These are phyloP conservation scores for Dichotomocladium elegans DNA, from an alignment of 371 early-diverging fungal genomes.

Conservation along the genomic window DNA sequence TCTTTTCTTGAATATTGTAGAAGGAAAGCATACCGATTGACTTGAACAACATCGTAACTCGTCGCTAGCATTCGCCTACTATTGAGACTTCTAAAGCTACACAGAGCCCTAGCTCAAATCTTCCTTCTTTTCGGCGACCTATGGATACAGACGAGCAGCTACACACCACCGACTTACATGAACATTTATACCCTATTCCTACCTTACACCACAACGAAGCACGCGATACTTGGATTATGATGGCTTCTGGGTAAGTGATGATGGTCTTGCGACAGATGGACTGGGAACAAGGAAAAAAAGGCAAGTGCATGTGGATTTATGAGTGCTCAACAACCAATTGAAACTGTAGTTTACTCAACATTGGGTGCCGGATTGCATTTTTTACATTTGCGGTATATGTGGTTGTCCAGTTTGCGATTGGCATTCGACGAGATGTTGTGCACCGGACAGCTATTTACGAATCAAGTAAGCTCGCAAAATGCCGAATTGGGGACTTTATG, in stretches of 20 bases:
- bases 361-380: slow-evolving; percentile 9
- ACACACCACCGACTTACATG: slow-evolving; percentile 1
- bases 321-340: neutral
- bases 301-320: neutral
- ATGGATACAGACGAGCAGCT: too few species aligned
- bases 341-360: slow-evolving; percentile 6
- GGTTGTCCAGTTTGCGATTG: slow-evolving; percentile 14
- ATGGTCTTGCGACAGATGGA: too few species aligned
- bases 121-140: too few species aligned
- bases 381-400: slow-evolving; percentile 13
- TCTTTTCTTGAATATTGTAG: neutral
- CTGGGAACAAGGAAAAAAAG: too few species aligned
- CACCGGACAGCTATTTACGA: slow-evolving; percentile 11
- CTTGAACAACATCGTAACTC: neutral
- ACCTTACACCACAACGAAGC: neutral
- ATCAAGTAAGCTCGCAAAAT: slow-evolving; percentile 8
- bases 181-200: slow-evolving; percentile 8
- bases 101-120: too few species aligned
- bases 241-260: slow-evolving; percentile 10
- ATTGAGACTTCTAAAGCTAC: neutral
- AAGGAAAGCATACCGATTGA: neutral
- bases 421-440: slow-evolving; percentile 8
- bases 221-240: neutral
- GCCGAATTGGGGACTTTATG: too few species aligned
- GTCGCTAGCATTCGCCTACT: neutral